A percentile compares a stretch with the other conserved stretches of the same genome.
Conservation (phyloP, 352 stramenopile genomes). For the Phytophthora tubulina region DNA sequence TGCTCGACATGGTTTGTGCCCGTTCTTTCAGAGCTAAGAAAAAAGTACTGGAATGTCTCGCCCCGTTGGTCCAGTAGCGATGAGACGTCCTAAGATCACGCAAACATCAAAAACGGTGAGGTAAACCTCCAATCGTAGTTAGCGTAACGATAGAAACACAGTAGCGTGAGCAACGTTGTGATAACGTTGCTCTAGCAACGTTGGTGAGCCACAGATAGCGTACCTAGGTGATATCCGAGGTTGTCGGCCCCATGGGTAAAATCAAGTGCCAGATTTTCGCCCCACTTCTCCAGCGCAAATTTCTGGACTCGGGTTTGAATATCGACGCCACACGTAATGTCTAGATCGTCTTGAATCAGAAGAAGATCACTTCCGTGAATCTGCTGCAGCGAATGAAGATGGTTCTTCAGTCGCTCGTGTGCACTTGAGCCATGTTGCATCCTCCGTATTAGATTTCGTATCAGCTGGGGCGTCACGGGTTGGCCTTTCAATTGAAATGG, state of each 20-base stretch:
- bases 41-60: background rate
- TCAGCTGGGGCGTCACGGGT: constrained; percentile 1
- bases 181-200: background rate
- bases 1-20: background rate
- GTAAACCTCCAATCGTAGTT: too few relatives aligned
- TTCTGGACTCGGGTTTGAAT: background rate
- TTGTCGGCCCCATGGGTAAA: background rate
- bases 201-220: background rate
- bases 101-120: too few relatives aligned
- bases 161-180: background rate
- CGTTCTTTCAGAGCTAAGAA: background rate
- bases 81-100: background rate
- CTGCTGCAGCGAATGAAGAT: background rate
- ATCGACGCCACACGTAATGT: background rate
- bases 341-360: too few relatives aligned
- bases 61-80: background rate
- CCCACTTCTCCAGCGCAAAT: background rate
- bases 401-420: constrained; percentile 1
- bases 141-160: too few relatives aligned
- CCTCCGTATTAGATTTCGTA: background rate
- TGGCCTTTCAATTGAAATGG: background rate
- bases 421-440: constrained; percentile 1
- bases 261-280: background rate
- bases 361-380: too few relatives aligned
- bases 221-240: background rate